These are phyloP conservation scores for Fusarium drepaniforme DNA, from an alignment of 2,329 filamentous ascomycete species.

Conservation along the genomic window DNA sequence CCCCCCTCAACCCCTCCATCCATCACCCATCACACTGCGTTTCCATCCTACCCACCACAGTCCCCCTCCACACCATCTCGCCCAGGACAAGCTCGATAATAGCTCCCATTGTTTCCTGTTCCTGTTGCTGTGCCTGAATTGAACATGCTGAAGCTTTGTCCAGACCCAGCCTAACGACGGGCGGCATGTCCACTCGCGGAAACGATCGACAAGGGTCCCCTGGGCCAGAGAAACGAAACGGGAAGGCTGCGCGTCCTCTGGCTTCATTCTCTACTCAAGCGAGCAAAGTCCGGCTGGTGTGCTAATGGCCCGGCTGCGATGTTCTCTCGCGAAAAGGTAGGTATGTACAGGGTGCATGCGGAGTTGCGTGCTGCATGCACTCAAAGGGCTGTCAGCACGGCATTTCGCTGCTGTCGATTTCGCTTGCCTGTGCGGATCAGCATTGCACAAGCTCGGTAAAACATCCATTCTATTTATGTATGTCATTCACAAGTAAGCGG, in stretches of 20 bases:
- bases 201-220: conserved; percentile 39
- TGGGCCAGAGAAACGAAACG: conserved; percentile 39
- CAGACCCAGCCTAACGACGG: conserved; percentile 6
- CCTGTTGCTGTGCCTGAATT: conserved; percentile 9
- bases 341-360: background rate
- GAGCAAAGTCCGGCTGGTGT: background rate
- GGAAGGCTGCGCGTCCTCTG: conserved; percentile 29
- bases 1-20: background rate
- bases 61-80: background rate
- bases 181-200: conserved; percentile 30
- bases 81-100: background rate
- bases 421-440: background rate
- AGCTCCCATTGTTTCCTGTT: conserved; percentile 7
- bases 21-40: background rate
- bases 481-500: background rate
- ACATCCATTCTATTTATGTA: background rate
- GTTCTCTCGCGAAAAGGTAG: background rate
- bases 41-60: background rate
- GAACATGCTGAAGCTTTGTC: conserved; percentile 13
- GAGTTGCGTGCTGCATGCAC: conserved; percentile 4
- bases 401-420: conserved; percentile 1
- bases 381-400: conserved; percentile 4
- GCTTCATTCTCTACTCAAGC: conserved; percentile 12
- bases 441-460: background rate
- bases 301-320: background rate